Percentiles rank a stretch among this genome's conserved stretches.
These are phyloP conservation scores for Citrus mangshanensis DNA, from an alignment of 345 rosid genomes.

Conservation along the genomic window DNA sequence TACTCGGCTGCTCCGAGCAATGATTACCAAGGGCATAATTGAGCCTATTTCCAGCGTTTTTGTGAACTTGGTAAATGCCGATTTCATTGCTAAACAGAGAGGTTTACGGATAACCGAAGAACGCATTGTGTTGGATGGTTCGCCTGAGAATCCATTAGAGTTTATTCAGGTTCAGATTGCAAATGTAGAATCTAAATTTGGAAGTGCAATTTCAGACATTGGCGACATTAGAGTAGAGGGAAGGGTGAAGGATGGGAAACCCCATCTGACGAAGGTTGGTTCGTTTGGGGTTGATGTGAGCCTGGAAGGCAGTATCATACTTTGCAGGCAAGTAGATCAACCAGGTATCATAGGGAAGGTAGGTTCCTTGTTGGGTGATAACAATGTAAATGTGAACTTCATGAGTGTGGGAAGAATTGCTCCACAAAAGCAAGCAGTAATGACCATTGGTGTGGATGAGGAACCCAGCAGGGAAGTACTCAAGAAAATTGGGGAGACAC, in stretches of 20 bases:
- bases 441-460: conserved; percentile 78
- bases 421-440: conserved; percentile 56
- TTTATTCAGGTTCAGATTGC: conserved; percentile 62
- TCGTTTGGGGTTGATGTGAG: conserved; percentile 71
- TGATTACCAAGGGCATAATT: conserved; percentile 63
- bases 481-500: conserved; percentile 46
- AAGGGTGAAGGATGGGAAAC: conserved; percentile 62
- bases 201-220: conserved; percentile 54
- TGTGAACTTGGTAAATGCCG: conserved; percentile 69
- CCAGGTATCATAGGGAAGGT: conserved; percentile 71
- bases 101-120: conserved; percentile 60
- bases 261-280: conserved; percentile 61
- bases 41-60: conserved; percentile 64
- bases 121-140: conserved; percentile 45
- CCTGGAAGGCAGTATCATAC: conserved; percentile 69
- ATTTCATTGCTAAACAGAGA: conserved; percentile 62
- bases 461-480: conserved; percentile 49
- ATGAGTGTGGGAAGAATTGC: conserved; percentile 66
- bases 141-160: conserved; percentile 57
- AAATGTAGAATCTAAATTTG: conserved; percentile 66
- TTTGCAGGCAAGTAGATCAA: conserved; percentile 69
- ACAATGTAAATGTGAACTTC: conserved; percentile 65
- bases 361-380: conserved; percentile 55
- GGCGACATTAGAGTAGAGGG: conserved; percentile 69
- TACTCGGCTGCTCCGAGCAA: conserved; percentile 69